Conservation (phyloP, 2,329 filamentous ascomycete species). For the Onygena corvina region DNA sequence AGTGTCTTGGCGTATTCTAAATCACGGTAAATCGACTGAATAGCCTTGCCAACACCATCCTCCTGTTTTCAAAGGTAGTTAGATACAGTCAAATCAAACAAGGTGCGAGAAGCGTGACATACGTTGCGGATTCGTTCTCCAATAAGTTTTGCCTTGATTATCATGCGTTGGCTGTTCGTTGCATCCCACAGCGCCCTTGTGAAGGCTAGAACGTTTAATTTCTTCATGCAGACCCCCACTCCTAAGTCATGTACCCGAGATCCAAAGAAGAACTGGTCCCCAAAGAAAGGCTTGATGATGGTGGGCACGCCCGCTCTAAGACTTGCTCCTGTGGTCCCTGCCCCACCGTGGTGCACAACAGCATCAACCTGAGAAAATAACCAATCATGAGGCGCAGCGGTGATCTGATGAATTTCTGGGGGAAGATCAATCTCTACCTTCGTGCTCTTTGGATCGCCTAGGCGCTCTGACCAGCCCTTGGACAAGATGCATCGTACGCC, state of each 20-base stretch:
- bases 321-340: conserved; percentile 88
- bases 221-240: conserved; percentile 79
- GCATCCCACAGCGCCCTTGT: conserved; percentile 82
- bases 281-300: conserved; percentile 93
- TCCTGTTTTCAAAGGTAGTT: conserved; percentile 47
- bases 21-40: conserved; percentile 87
- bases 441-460: conserved; percentile 46
- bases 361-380: conserved; percentile 88
- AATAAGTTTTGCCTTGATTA: conserved; percentile 65
- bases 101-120: conserved; percentile 24
- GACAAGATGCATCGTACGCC: conserved; percentile 90
- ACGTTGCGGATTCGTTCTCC: conserved; percentile 82
- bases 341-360: conserved; percentile 85
- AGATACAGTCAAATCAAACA: not conserved
- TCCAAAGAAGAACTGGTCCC: conserved; percentile 95
- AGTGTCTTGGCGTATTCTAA: conserved; percentile 82
- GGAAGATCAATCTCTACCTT: conserved; percentile 60
- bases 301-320: conserved; percentile 83
- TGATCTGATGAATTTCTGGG: conserved; percentile 73
- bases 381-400: conserved; percentile 91
- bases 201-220: conserved; percentile 76
- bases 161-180: conserved; percentile 82
- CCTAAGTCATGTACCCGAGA: conserved; percentile 81
- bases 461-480: conserved; percentile 91
- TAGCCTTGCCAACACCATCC: conserved; percentile 76